Evolutionary conservation across 192 early-diverging fungal genomes (phyloP).

Genomic region (Podila epicladia): DNA sequence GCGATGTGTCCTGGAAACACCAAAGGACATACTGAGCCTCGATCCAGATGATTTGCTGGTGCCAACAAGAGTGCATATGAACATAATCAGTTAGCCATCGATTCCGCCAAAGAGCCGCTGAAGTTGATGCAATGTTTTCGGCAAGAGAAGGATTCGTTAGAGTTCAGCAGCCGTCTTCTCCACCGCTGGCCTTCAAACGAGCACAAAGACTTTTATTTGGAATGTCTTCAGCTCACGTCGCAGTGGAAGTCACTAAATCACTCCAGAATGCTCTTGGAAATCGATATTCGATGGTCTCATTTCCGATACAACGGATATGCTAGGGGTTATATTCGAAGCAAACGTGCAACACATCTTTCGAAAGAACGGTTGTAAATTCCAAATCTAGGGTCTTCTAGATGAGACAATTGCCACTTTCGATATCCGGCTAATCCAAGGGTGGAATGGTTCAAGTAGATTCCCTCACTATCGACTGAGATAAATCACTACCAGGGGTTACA

Average conservation of each 20-base stretch:
- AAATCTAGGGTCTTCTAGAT: too few species aligned
- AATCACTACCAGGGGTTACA: too few species aligned
- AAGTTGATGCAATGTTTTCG: conserved; percentile 27
- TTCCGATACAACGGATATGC: conserved; percentile 3
- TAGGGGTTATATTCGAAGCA: conserved; percentile 28
- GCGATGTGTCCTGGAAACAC: conserved; percentile 20
- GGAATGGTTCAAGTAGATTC: too few species aligned
- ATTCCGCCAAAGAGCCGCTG: conserved; percentile 10
- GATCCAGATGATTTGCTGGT: not conserved
- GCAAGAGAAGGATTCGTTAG: conserved; percentile 16
- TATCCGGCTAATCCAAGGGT: too few species aligned
- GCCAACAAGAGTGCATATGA: conserved; percentile 10
- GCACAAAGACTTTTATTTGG: conserved; percentile 15
- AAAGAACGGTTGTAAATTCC: too few species aligned
- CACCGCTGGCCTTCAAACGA: conserved; percentile 25
- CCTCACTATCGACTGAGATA: too few species aligned
- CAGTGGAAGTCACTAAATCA: conserved; percentile 10
- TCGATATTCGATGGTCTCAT: conserved; percentile 13
- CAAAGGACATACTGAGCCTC: not conserved
- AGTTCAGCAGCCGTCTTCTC: conserved; percentile 29
- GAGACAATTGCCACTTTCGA: too few species aligned
- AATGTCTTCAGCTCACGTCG: conserved; percentile 35
- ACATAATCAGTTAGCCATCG: conserved; percentile 14
- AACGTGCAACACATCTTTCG: not conserved
- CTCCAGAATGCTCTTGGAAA: conserved; percentile 9